Base-by-base conservation (phyloP, 1,284 basidiomycete species). In the Pholiota adiposa region DNA sequence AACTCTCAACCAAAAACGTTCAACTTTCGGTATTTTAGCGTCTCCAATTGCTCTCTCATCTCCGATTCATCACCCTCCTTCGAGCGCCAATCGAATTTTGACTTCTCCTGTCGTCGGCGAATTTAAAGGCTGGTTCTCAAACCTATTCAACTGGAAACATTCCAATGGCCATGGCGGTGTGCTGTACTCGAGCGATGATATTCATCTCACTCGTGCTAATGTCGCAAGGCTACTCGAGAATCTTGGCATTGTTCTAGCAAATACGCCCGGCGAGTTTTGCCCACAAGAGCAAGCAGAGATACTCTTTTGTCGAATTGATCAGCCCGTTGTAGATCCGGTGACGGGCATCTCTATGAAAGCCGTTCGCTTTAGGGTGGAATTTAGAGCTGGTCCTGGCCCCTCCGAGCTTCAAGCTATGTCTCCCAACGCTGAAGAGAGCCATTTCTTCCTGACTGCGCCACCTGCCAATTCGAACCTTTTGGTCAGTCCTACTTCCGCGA, bases 111-210 rank as follows among this genome's bases (percentile, higher is more conserved):
- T 82, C n/a, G 86, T 89, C n/a, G 86, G 88, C 61, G 89, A 92
- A 70, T 86, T 92, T 73, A 90, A 89, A 68, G 90, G 89, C 43
- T 92, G 90, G 90, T 90, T 92, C 70, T 89, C 89, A 7, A 91
- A 87, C 65, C 76, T 92, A 34, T 92, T 92, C 77, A 87, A 83
- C 70, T 91, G 89, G 89, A 87, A 85, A 64, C 82, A 89, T 29
- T 67, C 65, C 25, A 66, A 61, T 33, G 65, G 60, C 21, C 72
- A 71, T 61, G 74, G 70, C 46, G 86, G 85, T 61, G 79, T 88
- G n/a, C 77, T 94, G 18, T 90, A 88, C 70, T 93, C 92, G 1
- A 72, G 78, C 11, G 82, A 89, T 62, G 84, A 88, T 63, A 74
- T 89, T 49, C 72, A 76, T 6, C 78, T 81, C 36, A 93, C 93